Evolutionary conservation across 176 grass and related monocot species (phyloP).

Genomic region (Hordeum marinum): DNA sequence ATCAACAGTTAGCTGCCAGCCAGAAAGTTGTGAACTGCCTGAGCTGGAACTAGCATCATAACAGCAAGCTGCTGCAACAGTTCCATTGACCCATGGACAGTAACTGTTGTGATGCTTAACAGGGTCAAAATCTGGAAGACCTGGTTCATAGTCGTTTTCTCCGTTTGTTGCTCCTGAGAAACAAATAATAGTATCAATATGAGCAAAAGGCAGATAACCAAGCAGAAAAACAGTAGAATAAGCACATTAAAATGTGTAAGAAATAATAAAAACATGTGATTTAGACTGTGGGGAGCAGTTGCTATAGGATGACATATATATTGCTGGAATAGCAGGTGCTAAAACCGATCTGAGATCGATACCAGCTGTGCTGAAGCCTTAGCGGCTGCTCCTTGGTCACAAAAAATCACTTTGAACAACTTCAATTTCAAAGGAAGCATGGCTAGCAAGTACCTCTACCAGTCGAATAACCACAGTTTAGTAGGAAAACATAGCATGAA

Average conservation of each 20-base stretch:
- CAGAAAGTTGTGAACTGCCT: conserved; percentile 52
- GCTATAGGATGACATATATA: not conserved
- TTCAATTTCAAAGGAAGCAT: conserved; percentile 13
- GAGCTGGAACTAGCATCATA: conserved; percentile 45
- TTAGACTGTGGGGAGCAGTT: not conserved
- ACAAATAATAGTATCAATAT: conserved; percentile 22
- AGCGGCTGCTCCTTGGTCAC: not conserved
- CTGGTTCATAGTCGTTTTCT: conserved; percentile 76
- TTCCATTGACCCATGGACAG: conserved; percentile 95
- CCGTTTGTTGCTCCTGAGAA: conserved; percentile 70
- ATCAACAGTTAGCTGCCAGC: conserved; percentile 91
- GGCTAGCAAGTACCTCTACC: not conserved
- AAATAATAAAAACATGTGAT: not conserved
- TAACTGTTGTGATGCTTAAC: conserved; percentile 91
- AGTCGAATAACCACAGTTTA: not conserved
- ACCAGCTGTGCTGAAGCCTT: not conserved
- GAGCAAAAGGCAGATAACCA: not conserved
- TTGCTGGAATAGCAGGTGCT: not conserved
- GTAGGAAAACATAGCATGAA: not conserved
- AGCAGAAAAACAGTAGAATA: not conserved
- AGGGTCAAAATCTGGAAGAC: conserved; percentile 77
- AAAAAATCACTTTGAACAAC: not conserved
- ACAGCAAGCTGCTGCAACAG: conserved; percentile 76
- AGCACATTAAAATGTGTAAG: not conserved
- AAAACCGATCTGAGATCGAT: not conserved